Conservation (phyloP, 2,329 filamentous ascomycete species). For the Blastomyces gilchristii region DNA sequence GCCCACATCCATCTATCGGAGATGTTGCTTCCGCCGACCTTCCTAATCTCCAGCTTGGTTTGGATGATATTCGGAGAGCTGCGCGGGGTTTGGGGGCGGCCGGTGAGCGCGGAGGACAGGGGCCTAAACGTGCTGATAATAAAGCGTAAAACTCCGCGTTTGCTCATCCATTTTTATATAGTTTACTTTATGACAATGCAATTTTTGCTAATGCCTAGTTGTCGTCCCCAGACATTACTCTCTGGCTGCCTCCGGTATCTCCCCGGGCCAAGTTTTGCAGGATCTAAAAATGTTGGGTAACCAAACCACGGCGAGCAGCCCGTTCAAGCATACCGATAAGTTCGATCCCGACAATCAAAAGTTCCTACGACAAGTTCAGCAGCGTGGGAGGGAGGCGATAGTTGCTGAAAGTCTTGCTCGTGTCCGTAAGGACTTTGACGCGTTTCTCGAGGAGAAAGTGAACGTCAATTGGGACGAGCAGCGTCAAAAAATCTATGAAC, state of each 20-base stretch:
- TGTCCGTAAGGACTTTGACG: constrained; percentile 83
- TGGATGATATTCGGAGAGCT: constrained; percentile 71
- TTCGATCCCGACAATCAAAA: constrained; percentile 51
- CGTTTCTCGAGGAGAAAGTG: constrained; percentile 87
- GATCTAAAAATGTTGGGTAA: constrained; percentile 73
- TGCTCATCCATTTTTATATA: not conserved
- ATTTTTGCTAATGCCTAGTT: not conserved
- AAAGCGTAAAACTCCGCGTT: constrained; percentile 41
- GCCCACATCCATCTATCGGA: constrained; percentile 50
- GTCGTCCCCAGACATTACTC: constrained; percentile 61
- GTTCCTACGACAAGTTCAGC: constrained; percentile 76
- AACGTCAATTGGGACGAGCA: constrained; percentile 94
- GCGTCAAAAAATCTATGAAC: constrained; percentile 84
- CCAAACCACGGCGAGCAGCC: constrained; percentile 46
- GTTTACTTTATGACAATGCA: not conserved
- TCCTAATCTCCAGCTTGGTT: constrained; percentile 77
- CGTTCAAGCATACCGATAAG: constrained; percentile 28
- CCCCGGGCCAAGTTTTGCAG: constrained; percentile 72
- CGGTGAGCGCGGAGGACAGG: constrained; percentile 42
- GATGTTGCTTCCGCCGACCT: constrained; percentile 58
- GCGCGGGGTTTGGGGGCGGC: constrained; percentile 69
- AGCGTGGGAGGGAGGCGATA: constrained; percentile 83
- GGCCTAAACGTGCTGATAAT: constrained; percentile 35
- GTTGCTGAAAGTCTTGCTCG: constrained; percentile 83
- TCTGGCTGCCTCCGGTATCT: constrained; percentile 84